Base-by-base conservation (phyloP, 2,329 filamentous ascomycete species). In the Epichloe bromicola region DNA sequence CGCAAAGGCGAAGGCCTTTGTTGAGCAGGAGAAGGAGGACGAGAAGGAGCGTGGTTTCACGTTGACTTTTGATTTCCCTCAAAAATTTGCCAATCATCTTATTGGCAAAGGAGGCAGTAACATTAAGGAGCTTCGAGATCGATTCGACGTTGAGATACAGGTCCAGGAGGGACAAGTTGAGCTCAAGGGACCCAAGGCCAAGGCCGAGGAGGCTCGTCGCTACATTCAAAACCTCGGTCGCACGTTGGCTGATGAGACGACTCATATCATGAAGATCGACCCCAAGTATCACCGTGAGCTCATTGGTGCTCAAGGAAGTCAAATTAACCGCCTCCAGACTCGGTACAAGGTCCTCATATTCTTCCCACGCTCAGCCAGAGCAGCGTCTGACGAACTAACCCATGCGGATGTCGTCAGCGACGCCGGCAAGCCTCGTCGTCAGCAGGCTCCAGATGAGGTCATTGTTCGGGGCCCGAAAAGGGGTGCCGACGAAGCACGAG, bases 281-380 rank as follows among this genome's bases (percentile, higher is more conserved):
- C 85, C 91, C 51, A 88, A 95, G 70, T 97, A 86, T 69, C 93
- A 98, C 70, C 81, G 88, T 54, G 90, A 96, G 65, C 76, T 98
- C 51, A 98, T 98, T 60, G 93, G 93, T 46, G 79, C 87, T 19
- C 84, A 87, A 61, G 93, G 93, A 53, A 80, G 76, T 62, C 87
- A 94, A 64, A 91, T 98, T 63, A 93, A 93, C 70, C 85, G 87
- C 58, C 79, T 98, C 23, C 90, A 98, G 69, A 88, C 84, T 51
- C 85, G 90, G 45, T 96, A 98, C 74, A 85, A 86, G 63, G 93
- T 98, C 41, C 83, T 90, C 56, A 93, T 98, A 60, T 91, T 96
- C 71, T 98, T 98, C 74, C 93, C 93, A 11, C 76, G 76, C 50
- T 74, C 75, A 6, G 71, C 72, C 40, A 87, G 89, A 64, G 60